Base-by-base conservation (phyloP, 1,284 basidiomycete species). In the Ustilago trichophora region DNA sequence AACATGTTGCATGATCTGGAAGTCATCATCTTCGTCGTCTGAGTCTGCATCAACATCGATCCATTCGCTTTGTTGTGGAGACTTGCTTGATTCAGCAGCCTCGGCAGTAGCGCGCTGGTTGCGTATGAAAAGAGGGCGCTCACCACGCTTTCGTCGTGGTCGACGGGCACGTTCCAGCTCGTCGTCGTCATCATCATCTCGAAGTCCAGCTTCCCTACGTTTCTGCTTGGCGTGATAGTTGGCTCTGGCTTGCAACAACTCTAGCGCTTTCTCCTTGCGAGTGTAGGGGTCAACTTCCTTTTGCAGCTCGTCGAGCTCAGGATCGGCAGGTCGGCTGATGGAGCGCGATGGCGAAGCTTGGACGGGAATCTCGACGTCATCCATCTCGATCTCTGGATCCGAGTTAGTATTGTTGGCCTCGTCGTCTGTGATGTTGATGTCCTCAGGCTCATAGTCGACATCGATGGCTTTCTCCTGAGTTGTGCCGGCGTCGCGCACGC, bases 381-480 rank as follows among this genome's bases (percentile, higher is more conserved):
- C 74, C 72, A 79, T 70, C 10, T 73, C 77, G 10, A 72, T 33
- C 10, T 72, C 70, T 4, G 66, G 55, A 31, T 67, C 67, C 21
- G 52, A 67, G 3, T 64, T 60, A 42, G 46, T 54, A 6, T 41
- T 33, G 11, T 52, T 35, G 8, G 59, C 56, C 16, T 73, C 69
- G 25, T 65, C 66, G 35, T 55, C 62, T 26, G 62, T 58, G 37
- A 62, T 73, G 48, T 58, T 43, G 51, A 63, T 57, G 18, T 59
- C 49, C 21, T 69, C 52, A 6, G 71, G 64, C 33, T 76, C 72
- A 21, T 67, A 57, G 19, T 78, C 78, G 59, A 98, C 87, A 54
- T 89, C 87, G 62, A 98, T 97, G 1, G 95, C 93, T 73, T 92
- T 92, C 35, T 88, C 86, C 54, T 86, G 84, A 4, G 87, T 91